phyloP scores from a whole-genome alignment of 441 rosid species.

The Populus hybrid region DNA sequence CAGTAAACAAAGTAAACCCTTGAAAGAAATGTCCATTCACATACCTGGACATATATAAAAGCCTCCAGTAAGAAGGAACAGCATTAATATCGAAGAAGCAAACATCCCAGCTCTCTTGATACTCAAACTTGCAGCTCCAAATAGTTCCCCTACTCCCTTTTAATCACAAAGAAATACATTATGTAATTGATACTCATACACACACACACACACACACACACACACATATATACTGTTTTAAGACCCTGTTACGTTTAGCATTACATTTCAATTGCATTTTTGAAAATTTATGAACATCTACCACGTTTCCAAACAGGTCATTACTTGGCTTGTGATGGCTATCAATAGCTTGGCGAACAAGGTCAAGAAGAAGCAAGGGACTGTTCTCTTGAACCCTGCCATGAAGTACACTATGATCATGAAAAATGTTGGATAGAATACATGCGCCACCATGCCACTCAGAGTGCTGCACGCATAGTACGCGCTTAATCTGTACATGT shows the following conservation, averaged over 20 bases:
- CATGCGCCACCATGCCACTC: slow-evolving; percentile 93
- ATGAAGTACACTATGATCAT: slow-evolving; percentile 83
- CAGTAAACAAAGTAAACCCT: too few relatives aligned
- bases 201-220: too few relatives aligned
- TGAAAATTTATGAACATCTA: too few relatives aligned
- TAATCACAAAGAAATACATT: background rate
- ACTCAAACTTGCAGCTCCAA: slow-evolving; percentile 86
- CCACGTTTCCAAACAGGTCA: too few relatives aligned
- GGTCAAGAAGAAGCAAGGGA: slow-evolving; percentile 78
- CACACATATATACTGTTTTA: too few relatives aligned
- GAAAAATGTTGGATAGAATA: slow-evolving; percentile 78
- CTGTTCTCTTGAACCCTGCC: slow-evolving; percentile 88
- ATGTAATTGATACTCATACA: background rate
- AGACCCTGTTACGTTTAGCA: too few relatives aligned
- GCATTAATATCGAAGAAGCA: slow-evolving; percentile 78
- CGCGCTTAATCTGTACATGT: slow-evolving; percentile 90
- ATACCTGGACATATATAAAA: slow-evolving; percentile 79
- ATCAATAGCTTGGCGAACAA: slow-evolving; percentile 59
- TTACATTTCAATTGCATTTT: too few relatives aligned
- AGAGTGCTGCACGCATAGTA: slow-evolving; percentile 86
- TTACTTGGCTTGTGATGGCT: slow-evolving; percentile 89
- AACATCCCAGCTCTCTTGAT: slow-evolving; percentile 89
- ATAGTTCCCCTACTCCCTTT: slow-evolving; percentile 90
- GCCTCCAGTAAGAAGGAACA: slow-evolving; percentile 93
- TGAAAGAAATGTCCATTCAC: too few relatives aligned